phyloP scores from a whole-genome alignment of 2,329 filamentous ascomycete genomes.

The Venturia oleaginea region DNA sequence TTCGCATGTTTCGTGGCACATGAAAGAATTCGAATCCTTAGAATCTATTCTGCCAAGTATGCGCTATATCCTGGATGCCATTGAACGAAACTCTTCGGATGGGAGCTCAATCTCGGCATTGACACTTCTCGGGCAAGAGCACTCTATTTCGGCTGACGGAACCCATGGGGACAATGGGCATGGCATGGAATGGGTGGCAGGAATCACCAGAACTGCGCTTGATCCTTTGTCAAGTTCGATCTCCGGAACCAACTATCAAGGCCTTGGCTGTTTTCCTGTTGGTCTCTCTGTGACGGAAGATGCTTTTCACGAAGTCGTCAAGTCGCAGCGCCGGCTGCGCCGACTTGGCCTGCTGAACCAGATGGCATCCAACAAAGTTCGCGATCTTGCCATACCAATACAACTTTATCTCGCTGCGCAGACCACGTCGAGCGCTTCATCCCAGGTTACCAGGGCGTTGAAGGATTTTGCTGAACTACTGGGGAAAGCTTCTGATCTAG shows the following conservation, averaged over 20 bases:
- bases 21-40: conserved; percentile 4
- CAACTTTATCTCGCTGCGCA: conserved; percentile 15
- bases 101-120: conserved; percentile 9
- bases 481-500: conserved; percentile 21
- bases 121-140: conserved; percentile 2
- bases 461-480: conserved; percentile 21
- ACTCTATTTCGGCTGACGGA: conserved; percentile 12
- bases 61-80: not conserved
- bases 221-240: conserved; percentile 27
- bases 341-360: conserved; percentile 24
- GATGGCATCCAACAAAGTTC: conserved; percentile 21
- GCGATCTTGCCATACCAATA: conserved; percentile 16
- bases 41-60: conserved; percentile 10
- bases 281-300: conserved; percentile 24
- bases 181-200: conserved; percentile 24
- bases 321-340: conserved; percentile 25
- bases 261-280: conserved; percentile 29
- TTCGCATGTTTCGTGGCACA: not conserved
- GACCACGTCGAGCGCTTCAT: not conserved
- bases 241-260: conserved; percentile 21
- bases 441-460: conserved; percentile 21
- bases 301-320: conserved; percentile 26
- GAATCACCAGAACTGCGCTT: conserved; percentile 20
- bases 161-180: conserved; percentile 14
- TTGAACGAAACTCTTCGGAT: not conserved